A percentile compares a stretch with the other conserved stretches of the same genome.
Evolutionary conservation across 805 yeast species (phyloP).

Genomic region (Saccharomycopsis fodiens): DNA sequence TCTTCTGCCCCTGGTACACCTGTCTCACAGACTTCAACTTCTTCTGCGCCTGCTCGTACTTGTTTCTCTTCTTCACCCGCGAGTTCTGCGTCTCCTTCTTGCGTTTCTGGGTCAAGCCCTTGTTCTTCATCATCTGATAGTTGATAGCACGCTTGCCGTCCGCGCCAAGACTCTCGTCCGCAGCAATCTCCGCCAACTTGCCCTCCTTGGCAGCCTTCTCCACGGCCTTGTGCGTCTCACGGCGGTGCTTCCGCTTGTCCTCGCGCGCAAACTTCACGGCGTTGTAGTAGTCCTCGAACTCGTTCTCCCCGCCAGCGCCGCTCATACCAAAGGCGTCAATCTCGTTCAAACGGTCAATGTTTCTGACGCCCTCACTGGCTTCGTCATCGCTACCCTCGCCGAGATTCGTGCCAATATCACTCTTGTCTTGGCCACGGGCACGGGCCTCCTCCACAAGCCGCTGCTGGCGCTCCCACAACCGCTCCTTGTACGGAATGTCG

Average conservation of each 20-base stretch:
- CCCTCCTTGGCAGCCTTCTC: slow-evolving; percentile 80
- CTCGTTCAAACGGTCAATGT: slow-evolving; percentile 32
- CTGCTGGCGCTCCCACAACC: slow-evolving; percentile 84
- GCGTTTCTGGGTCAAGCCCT: slow-evolving; percentile 89
- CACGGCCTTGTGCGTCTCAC: slow-evolving; percentile 61
- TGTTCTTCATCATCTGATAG: slow-evolving; percentile 91
- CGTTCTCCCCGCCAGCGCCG: slow-evolving; percentile 31
- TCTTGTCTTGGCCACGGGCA: slow-evolving; percentile 60
- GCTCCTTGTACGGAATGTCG: slow-evolving; percentile 87
- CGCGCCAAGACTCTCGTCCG: slow-evolving; percentile 49
- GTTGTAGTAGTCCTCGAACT: slow-evolving; percentile 50
- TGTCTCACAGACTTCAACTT: slow-evolving; percentile 84
- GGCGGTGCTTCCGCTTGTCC: slow-evolving; percentile 46
- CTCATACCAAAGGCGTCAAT: slow-evolving; percentile 31
- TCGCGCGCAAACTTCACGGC: slow-evolving; percentile 40
- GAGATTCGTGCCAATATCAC: slow-evolving; percentile 46
- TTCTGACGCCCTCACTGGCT: slow-evolving; percentile 39
- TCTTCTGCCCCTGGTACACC: slow-evolving; percentile 68
- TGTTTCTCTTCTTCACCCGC: slow-evolving; percentile 96
- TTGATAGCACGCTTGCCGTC: slow-evolving; percentile 92
- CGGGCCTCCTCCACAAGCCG: slow-evolving; percentile 83
- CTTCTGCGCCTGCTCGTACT: slow-evolving; percentile 91
- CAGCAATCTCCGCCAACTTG: slow-evolving; percentile 53
- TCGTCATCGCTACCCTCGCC: slow-evolving; percentile 35
- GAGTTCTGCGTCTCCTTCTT: slow-evolving; percentile 92